A percentile compares a stretch with the other conserved stretches of the same genome.
Conservation (phyloP, 2,329 filamentous ascomycete genomes). For the Ceratocystis eucalypticola region DNA sequence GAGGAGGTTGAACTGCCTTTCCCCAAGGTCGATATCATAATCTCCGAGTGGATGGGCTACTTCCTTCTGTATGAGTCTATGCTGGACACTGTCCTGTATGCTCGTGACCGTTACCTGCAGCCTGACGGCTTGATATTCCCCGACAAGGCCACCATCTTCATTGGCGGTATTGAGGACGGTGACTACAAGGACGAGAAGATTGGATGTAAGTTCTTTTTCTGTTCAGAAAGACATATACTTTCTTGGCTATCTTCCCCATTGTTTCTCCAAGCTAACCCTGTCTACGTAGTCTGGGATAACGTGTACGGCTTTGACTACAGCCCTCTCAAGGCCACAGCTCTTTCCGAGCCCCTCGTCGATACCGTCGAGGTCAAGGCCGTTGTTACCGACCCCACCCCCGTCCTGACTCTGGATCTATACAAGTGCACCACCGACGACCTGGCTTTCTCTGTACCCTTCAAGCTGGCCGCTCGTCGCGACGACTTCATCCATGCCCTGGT, state of each 20-base stretch:
- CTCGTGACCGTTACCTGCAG: constrained; percentile 78
- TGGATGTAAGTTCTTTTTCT: constrained; percentile 60
- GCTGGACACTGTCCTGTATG: constrained; percentile 95
- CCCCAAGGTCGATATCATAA: constrained; percentile 96
- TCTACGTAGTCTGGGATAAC: constrained; percentile 79
- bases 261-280: constrained; percentile 7
- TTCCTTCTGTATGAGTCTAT: constrained; percentile 98
- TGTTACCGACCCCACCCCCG: constrained; percentile 74
- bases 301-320: constrained; percentile 97
- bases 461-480: constrained; percentile 62
- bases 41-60: constrained; percentile 99
- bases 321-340: constrained; percentile 81
- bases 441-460: constrained; percentile 67
- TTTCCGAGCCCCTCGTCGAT: constrained; percentile 92
- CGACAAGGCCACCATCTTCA: constrained; percentile 95
- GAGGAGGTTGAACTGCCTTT: constrained; percentile 91
- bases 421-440: constrained; percentile 74
- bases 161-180: constrained; percentile 93
- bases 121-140: constrained; percentile 92
- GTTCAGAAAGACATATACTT: not conserved
- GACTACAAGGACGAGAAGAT: constrained; percentile 99
- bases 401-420: constrained; percentile 87
- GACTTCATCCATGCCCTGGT: constrained; percentile 96
- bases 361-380: constrained; percentile 96
- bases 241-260: not conserved